phyloP scores from a whole-genome alignment of 148 eudicot genomes.

The Vaccinium darrowii region DNA sequence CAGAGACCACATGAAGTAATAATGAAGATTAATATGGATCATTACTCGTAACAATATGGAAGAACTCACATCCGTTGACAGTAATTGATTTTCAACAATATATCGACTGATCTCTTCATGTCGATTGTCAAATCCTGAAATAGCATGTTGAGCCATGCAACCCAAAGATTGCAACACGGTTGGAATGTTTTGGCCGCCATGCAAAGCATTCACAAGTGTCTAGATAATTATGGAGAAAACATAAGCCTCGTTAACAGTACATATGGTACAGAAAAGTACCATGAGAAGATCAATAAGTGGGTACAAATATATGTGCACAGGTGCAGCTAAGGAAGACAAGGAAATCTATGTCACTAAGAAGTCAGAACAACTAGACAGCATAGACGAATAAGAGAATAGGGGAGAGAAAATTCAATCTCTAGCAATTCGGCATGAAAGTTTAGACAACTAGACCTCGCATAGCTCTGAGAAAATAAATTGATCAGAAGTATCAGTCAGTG shows the following conservation, averaged over 20 bases:
- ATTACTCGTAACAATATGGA: background rate
- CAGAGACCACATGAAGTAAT: slow-evolving; percentile 1
- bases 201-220: slow-evolving; percentile 67
- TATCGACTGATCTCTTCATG: slow-evolving; percentile 47
- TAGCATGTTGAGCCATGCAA: slow-evolving; percentile 67
- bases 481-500: slow-evolving; percentile 48
- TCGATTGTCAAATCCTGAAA: slow-evolving; percentile 55
- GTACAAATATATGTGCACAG: background rate
- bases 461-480: slow-evolving; percentile 42
- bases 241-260: background rate
- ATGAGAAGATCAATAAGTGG: slow-evolving; percentile 18
- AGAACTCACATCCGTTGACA: slow-evolving; percentile 34
- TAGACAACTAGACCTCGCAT: slow-evolving; percentile 51
- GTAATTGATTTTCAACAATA: slow-evolving; percentile 53
- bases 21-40: slow-evolving; percentile 3
- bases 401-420: background rate
- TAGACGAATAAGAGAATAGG: background rate
- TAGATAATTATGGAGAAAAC: slow-evolving; percentile 24
- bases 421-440: slow-evolving; percentile 3
- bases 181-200: slow-evolving; percentile 50
- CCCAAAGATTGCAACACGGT: slow-evolving; percentile 86
- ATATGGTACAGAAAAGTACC: slow-evolving; percentile 2
- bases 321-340: background rate
- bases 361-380: slow-evolving; percentile 1
- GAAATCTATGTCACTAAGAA: background rate